Conservation (phyloP, 441 rosid genomes). For the Bruguiera hainesii region DNA sequence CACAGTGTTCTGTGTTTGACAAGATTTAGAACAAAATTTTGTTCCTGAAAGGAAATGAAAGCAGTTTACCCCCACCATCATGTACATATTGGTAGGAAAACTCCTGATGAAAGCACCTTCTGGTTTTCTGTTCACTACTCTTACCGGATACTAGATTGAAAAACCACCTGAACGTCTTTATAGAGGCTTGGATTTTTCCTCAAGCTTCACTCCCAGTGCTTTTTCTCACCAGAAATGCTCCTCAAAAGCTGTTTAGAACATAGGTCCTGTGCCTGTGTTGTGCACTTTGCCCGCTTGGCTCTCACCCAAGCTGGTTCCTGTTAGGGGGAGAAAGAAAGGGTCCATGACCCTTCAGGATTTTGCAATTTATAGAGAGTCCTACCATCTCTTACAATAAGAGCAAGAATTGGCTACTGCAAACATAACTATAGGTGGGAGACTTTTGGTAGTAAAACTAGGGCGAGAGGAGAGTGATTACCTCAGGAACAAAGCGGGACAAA, state of each 20-base stretch:
- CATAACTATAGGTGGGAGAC: neutral
- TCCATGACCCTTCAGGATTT: neutral
- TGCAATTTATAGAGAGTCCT: neutral
- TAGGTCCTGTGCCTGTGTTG: constrained; percentile 66
- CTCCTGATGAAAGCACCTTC: neutral
- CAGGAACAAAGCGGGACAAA: constrained; percentile 78
- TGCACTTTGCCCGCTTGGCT: constrained; percentile 66
- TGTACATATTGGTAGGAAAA: no score
- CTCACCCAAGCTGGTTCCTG: constrained; percentile 96
- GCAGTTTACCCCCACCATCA: no score
- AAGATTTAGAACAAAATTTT: no score
- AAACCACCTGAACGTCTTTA: neutral
- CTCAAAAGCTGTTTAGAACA: constrained; percentile 72
- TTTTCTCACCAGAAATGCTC: constrained; percentile 49
- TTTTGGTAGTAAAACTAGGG: neutral
- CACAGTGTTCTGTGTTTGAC: no score
- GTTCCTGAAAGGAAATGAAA: no score
- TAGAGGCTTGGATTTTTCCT: neutral
- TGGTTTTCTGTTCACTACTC: neutral
- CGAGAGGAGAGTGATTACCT: constrained; percentile 33
- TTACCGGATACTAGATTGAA: neutral
- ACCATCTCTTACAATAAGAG: no score
- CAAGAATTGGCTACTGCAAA: no score
- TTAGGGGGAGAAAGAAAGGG: neutral
- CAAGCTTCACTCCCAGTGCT: constrained; percentile 10